Conservation (phyloP, 2,329 filamentous ascomycete genomes). For the Trichoderma sp. region DNA sequence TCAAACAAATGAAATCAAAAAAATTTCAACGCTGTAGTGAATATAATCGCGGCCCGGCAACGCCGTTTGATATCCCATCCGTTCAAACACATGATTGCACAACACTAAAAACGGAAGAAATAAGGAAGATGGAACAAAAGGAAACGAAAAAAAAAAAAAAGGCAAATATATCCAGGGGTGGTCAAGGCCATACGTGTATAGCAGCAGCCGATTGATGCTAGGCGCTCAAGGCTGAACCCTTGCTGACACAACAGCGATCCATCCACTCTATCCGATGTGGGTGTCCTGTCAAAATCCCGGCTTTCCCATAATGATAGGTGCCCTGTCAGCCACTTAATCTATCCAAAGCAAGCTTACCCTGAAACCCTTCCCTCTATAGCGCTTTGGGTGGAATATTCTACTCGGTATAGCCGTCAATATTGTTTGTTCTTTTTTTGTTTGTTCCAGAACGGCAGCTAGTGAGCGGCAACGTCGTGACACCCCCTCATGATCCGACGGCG, state of each 20-base stretch:
- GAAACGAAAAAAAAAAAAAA: neutral
- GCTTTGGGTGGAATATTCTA: neutral
- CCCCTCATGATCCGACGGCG: constrained; percentile 45
- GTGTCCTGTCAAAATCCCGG: constrained; percentile 13
- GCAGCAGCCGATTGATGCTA: neutral
- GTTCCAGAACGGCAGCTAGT: neutral
- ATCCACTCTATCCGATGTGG: constrained; percentile 20
- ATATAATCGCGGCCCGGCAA: constrained; percentile 20
- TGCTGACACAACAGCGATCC: constrained; percentile 8
- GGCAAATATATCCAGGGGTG: neutral
- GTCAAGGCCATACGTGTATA: neutral
- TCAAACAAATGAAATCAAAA: neutral
- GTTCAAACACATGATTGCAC: constrained; percentile 6
- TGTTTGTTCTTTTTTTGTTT: neutral
- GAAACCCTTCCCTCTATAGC: constrained; percentile 1
- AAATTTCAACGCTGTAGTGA: constrained; percentile 6
- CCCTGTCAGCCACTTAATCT: constrained; percentile 22
- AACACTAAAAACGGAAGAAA: neutral
- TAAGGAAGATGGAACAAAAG: neutral
- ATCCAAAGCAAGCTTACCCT: constrained; percentile 21
- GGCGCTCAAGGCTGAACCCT: constrained; percentile 8
- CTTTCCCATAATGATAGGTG: neutral
- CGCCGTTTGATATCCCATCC: constrained; percentile 17
- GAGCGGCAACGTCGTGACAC: neutral
- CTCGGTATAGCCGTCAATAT: constrained; percentile 12